phyloP scores from a whole-genome alignment of 352 stramenopile genomes.

The Phytopythium mirpurense region DNA sequence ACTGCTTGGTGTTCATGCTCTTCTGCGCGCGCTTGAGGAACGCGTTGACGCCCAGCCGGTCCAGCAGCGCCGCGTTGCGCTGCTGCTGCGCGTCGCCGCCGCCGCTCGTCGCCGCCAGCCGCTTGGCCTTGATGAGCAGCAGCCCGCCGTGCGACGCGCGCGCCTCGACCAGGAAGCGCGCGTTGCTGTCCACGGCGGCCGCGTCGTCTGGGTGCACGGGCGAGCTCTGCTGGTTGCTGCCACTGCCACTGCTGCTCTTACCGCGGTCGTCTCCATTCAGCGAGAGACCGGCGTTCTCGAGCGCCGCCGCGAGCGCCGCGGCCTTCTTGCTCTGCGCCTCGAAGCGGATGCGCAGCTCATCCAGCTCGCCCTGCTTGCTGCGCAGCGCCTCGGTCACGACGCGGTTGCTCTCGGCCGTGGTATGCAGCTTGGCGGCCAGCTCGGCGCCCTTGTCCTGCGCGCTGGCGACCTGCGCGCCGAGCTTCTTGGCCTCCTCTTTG shows the following conservation, averaged over 20 bases:
- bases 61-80: conserved; percentile 84
- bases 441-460: conserved; percentile 88
- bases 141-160: conserved; percentile 78
- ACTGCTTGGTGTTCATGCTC: conserved; percentile 89
- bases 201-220: conserved; percentile 53
- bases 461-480: conserved; percentile 88
- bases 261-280: conserved; percentile 10
- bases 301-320: conserved; percentile 40
- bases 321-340: conserved; percentile 79
- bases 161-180: conserved; percentile 86
- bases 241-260: conserved; percentile 7
- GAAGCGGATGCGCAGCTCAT: conserved; percentile 78
- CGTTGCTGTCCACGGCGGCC: conserved; percentile 43
- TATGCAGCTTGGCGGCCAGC: conserved; percentile 84
- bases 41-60: conserved; percentile 85
- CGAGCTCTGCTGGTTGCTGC: conserved; percentile 24
- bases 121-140: conserved; percentile 89
- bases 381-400: conserved; percentile 90
- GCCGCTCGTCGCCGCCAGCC: conserved; percentile 45
- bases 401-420: conserved; percentile 90
- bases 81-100: conserved; percentile 20
- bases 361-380: conserved; percentile 87
- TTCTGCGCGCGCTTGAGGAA: conserved; percentile 94
- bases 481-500: conserved; percentile 94
- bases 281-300: conserved; percentile 46